Base-by-base conservation (phyloP, 73 alveolate species). In the Uronychia binucleata region DNA sequence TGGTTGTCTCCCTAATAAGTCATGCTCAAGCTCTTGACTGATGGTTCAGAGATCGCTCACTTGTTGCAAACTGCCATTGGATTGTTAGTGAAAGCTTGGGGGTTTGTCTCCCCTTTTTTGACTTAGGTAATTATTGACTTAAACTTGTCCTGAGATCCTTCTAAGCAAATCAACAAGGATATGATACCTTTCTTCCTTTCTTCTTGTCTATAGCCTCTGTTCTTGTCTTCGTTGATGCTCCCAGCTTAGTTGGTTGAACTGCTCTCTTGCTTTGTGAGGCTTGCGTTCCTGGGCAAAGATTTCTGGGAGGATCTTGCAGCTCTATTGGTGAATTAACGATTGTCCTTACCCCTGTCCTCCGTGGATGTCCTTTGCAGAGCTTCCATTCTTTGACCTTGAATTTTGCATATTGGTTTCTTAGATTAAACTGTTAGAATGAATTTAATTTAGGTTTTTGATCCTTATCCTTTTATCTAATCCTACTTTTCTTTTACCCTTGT, bases 1-100 rank as follows among this genome's bases (percentile, higher is more conserved):
- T n/a, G 86, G 84, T 59, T 57, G 27, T 25, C 82, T 60, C 26
- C 88, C 88, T 26, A 82, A 59, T n/a, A 82, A 33, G n/a, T n/a
- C n/a, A n/a, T 46, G 67, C 67, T 46, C 67, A 19, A 46, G 67
- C 19, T 46, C n/a, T 46, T 46, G n/a, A 11, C 67, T n/a, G n/a
- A n/a, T n/a, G 67, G 19, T 46, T 46, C 19, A 11, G 67, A 46
- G 19, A 46, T 11, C 67, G 19, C 5, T 46, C 5, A 5, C 67
- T 46, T 5, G 67, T 46, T 46, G 67, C 67, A 11, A 5, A 5
- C 19, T 46, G 19, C 5, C 5, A 5, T 19, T 46, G 67, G 19
- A n/a, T n/a, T n/a, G n/a, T 19, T 46, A 30, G 82, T 19, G 33
- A 19, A 77, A 26, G 33, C 59, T 13, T 19, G 8, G 5, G 82